These are phyloP conservation scores for Plectranthus barbatus DNA, from an alignment of 257 asterid genomes.

Conservation along the genomic window DNA sequence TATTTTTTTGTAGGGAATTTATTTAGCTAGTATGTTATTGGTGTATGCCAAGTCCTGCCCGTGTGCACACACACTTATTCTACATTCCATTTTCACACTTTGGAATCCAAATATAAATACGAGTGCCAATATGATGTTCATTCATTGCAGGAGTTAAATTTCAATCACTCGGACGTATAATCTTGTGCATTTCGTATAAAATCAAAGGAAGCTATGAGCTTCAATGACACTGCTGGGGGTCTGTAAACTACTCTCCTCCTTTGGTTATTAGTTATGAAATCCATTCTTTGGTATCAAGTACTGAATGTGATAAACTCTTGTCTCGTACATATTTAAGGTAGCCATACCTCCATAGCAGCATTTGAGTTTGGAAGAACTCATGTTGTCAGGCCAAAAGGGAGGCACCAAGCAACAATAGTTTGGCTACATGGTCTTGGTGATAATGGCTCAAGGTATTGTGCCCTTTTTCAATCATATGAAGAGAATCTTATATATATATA, in stretches of 20 bases:
- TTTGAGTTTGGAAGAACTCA: slow-evolving; percentile 75
- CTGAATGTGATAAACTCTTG: not conserved
- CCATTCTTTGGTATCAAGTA: not conserved
- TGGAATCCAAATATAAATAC: slow-evolving; percentile 26
- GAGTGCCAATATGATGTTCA: slow-evolving; percentile 15
- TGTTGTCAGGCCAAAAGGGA: slow-evolving; percentile 81
- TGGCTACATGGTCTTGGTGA: slow-evolving; percentile 91
- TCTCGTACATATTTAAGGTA: slow-evolving; percentile 29
- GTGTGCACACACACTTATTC: slow-evolving; percentile 20
- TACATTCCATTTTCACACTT: slow-evolving; percentile 25
- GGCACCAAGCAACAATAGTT: slow-evolving; percentile 75
- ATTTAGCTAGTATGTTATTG: slow-evolving; percentile 17
- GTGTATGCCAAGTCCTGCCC: slow-evolving; percentile 15
- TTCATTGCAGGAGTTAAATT: slow-evolving; percentile 35
- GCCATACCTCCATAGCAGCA: slow-evolving; percentile 34
- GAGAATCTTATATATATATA: not conserved
- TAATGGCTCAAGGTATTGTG: slow-evolving; percentile 63
- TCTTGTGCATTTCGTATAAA: not conserved
- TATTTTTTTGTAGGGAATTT: slow-evolving; percentile 14
- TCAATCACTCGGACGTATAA: slow-evolving; percentile 6
- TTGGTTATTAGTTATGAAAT: not conserved
- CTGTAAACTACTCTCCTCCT: slow-evolving; percentile 22
- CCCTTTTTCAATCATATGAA: not conserved
- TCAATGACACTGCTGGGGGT: slow-evolving; percentile 32
- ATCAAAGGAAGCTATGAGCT: slow-evolving; percentile 42